These are phyloP conservation scores for Nakaseomyces uthaithaninus DNA, from an alignment of 1,139 yeast species.

Conservation along the genomic window DNA sequence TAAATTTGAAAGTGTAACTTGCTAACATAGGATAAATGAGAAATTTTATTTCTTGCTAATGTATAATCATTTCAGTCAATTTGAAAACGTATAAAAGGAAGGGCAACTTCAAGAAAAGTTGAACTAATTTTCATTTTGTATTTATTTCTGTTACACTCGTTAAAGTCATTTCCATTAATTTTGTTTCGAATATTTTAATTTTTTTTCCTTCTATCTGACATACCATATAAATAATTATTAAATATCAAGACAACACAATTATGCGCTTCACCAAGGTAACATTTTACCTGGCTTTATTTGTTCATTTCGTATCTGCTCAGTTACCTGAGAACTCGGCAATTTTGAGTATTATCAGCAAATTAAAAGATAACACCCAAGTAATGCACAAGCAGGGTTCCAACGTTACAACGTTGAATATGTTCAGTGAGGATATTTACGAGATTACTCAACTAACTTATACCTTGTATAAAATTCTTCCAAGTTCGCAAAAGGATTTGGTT, in stretches of 20 bases:
- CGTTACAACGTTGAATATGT: background rate
- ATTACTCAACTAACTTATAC: background rate
- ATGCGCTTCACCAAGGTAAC: background rate
- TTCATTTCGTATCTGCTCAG: background rate
- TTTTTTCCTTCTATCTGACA: background rate
- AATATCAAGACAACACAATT: background rate
- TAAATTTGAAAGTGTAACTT: no score
- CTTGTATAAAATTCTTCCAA: background rate
- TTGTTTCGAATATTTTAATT: background rate
- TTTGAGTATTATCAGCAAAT: background rate
- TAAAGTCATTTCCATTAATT: background rate
- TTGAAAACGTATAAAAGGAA: constrained; percentile 4
- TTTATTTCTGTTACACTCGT: background rate
- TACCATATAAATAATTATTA: background rate
- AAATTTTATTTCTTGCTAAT: no score
- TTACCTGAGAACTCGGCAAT: background rate
- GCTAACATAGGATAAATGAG: no score
- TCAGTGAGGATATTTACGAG: constrained; percentile 3
- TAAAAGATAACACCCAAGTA: background rate
- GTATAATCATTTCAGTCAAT: background rate
- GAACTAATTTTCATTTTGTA: background rate
- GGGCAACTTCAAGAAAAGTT: background rate
- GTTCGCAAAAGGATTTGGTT: background rate
- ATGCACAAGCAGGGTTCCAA: background rate
- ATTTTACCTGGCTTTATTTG: background rate